Conservation (phyloP, 1,284 basidiomycete species). For the Macrocystidia cucumis region DNA sequence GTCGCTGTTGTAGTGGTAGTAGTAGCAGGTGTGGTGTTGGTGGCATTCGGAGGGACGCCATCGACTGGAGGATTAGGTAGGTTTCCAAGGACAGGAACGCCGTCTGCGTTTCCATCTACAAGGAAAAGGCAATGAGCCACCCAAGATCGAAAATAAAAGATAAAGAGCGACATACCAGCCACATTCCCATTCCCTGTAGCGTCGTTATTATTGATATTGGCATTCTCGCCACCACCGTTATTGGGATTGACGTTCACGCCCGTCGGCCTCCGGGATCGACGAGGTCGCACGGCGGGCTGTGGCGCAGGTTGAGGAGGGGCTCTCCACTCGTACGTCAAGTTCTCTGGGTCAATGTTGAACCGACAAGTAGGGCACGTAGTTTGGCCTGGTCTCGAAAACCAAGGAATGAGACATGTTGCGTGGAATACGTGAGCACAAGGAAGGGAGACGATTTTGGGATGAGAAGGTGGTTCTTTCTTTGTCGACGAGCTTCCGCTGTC, state of each 20-base stretch:
- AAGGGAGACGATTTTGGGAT: constrained; percentile 48
- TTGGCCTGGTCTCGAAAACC: constrained; percentile 68
- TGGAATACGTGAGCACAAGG: constrained; percentile 79
- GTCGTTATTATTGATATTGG: too few relatives aligned
- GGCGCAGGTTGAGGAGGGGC: constrained; percentile 11
- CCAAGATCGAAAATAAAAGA: too few relatives aligned
- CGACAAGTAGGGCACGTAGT: constrained; percentile 77
- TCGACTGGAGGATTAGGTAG: too few relatives aligned
- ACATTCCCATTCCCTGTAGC: background rate
- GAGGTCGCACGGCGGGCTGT: too few relatives aligned
- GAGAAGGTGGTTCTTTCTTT: constrained; percentile 8
- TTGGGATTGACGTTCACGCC: background rate
- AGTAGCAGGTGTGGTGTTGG: background rate
- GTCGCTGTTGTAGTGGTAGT: background rate
- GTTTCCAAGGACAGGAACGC: too few relatives aligned
- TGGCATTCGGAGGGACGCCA: constrained; percentile 2
- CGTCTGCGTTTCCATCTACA: too few relatives aligned
- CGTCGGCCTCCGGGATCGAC: background rate
- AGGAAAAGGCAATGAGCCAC: too few relatives aligned
- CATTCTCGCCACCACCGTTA: constrained; percentile 1
- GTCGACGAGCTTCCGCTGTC: constrained; percentile 7
- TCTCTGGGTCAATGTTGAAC: constrained; percentile 74
- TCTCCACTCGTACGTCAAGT: constrained; percentile 43
- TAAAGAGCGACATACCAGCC: background rate
- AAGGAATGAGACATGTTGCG: constrained; percentile 64